Evolutionary conservation across 2,329 filamentous ascomycete species (phyloP).

Genomic region (Alternaria burnsii): DNA sequence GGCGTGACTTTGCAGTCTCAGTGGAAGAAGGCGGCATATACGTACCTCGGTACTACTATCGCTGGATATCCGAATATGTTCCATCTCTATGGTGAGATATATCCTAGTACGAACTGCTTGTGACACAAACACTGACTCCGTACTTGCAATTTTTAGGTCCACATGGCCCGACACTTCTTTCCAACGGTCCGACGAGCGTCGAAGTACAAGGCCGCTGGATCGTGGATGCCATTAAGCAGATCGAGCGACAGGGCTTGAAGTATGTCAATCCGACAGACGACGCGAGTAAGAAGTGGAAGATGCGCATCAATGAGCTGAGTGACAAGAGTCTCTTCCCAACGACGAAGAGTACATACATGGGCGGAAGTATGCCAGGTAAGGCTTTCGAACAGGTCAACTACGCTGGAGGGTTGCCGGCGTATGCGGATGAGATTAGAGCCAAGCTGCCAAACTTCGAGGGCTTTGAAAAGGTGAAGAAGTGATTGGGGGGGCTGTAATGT

Average conservation of each 20-base stretch:
- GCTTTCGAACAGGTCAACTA: background rate
- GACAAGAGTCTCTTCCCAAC: conserved; percentile 46
- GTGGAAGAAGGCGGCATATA: conserved; percentile 19
- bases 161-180: conserved; percentile 33
- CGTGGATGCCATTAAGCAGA: conserved; percentile 45
- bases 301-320: conserved; percentile 43
- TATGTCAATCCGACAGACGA: conserved; percentile 46
- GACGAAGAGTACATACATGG: conserved; percentile 49
- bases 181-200: conserved; percentile 50
- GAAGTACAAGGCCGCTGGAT: conserved; percentile 52
- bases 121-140: no score
- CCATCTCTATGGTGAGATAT: conserved; percentile 8
- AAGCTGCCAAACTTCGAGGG: background rate
- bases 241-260: conserved; percentile 37
- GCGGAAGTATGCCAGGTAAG: conserved; percentile 23
- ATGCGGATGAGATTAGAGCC: background rate
- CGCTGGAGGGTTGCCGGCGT: background rate
- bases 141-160: background rate
- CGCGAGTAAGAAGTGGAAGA: conserved; percentile 48
- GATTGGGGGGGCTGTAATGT: background rate
- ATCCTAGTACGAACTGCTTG: no score
- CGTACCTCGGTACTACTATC: conserved; percentile 19
- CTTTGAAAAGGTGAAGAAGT: background rate
- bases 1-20: conserved; percentile 16
- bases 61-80: conserved; percentile 22